A percentile compares a stretch with the other conserved stretches of the same genome.
These are phyloP conservation scores for Candida glucosophila DNA, from an alignment of 1,139 yeast genomes.

Conservation along the genomic window DNA sequence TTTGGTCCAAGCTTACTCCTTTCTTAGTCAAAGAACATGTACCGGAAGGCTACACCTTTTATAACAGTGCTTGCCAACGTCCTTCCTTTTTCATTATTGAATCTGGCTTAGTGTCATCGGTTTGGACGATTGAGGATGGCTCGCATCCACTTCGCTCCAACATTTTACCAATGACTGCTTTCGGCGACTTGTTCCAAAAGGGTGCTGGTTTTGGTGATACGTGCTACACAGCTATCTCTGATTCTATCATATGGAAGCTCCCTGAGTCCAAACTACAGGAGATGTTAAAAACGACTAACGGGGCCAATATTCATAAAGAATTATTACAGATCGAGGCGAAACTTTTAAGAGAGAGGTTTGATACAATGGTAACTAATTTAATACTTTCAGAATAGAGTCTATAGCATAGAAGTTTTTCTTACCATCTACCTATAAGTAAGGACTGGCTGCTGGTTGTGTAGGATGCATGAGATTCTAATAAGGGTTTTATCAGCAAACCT, in stretches of 20 bases:
- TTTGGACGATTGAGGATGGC: constrained; percentile 42
- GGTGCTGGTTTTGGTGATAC: constrained; percentile 30
- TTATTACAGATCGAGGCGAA: constrained; percentile 56
- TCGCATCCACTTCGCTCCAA: constrained; percentile 63
- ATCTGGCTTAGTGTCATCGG: constrained; percentile 66
- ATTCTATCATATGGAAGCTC: constrained; percentile 68
- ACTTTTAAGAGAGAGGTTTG: constrained; percentile 66
- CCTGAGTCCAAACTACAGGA: constrained; percentile 37
- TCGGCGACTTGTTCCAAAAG: constrained; percentile 56
- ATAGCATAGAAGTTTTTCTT: too few species aligned
- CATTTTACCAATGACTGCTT: constrained; percentile 81
- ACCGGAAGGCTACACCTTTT: constrained; percentile 41
- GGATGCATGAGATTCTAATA: too few species aligned
- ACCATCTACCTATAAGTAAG: too few species aligned
- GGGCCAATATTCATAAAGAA: constrained; percentile 57
- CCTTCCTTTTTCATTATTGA: constrained; percentile 66
- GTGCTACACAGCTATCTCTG: constrained; percentile 40
- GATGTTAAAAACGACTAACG: constrained; percentile 34
- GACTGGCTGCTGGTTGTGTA: too few species aligned
- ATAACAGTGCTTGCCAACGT: constrained; percentile 31
- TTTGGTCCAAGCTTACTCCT: constrained; percentile 54
- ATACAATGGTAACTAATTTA: constrained; percentile 60
- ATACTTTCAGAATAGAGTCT: constrained; percentile 56
- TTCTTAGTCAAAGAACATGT: constrained; percentile 44
- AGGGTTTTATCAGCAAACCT: too few species aligned